Conservation (phyloP, 306 rosid genomes). For the Glycyrrhiza uralensis region DNA sequence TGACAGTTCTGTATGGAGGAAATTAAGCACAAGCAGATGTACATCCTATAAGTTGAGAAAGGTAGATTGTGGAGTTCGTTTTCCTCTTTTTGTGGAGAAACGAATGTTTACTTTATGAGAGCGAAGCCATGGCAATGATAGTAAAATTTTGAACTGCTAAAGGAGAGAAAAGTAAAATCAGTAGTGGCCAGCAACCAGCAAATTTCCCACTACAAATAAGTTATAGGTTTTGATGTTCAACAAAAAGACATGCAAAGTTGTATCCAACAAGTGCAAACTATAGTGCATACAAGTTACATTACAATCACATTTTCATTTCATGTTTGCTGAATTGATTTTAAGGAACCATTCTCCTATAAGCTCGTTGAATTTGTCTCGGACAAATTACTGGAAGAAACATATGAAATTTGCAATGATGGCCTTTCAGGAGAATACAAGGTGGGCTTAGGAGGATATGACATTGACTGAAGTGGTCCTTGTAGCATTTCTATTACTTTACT, state of each 20-base stretch:
- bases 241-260: neutral
- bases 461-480: constrained; percentile 11
- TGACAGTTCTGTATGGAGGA: neutral
- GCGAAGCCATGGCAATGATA: too few relatives aligned
- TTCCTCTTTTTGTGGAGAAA: neutral
- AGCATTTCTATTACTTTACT: constrained; percentile 35
- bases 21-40: neutral
- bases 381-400: neutral
- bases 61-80: neutral
- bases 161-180: too few relatives aligned
- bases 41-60: neutral
- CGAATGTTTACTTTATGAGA: neutral
- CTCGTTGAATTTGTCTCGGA: neutral
- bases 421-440: constrained; percentile 3
- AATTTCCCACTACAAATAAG: too few relatives aligned
- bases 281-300: neutral
- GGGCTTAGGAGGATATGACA: constrained; percentile 41
- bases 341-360: neutral
- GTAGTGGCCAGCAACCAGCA: too few relatives aligned
- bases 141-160: too few relatives aligned
- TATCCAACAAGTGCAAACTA: neutral
- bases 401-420: neutral
- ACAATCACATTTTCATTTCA: neutral
- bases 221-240: neutral
- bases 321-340: neutral